Evolutionary conservation across 768 basidiomycete species (phyloP), one percentile per base, ranked within the genome.

Genomic region (Hirschioporus abietinus): DNA sequence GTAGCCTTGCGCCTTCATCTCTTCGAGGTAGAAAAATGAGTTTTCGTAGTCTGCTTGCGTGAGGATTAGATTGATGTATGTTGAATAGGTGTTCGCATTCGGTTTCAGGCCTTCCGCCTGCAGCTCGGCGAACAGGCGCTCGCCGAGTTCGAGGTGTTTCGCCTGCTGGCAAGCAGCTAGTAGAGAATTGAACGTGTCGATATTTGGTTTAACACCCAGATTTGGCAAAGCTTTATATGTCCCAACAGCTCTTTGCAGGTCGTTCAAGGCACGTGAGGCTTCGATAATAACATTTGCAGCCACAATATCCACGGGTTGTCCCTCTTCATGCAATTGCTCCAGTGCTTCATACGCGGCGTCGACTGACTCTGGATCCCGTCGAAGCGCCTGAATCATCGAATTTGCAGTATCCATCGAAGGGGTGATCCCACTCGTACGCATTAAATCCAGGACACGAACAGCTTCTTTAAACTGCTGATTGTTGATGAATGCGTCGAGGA

Each of bases 11-110:
- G 80, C 76, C 75, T 95, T 95, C 90, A 93, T 92, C 79, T 92
- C 90, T 74, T 95, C 93, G 35, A 96, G 82, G 76, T 92, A 94
- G 73, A 87, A 88, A 78, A 95, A 95, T 0, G 93, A 92, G 68
- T 93, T 92, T 72, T 95, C 93, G 75, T 93, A 96, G 1, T 78
- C 80, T 8, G 83, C 75, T 71, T 91, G 89, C 0, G 87, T 86
- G 17, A 95, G 81, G 72, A 87, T 90, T 3, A 95, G 82, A 12
- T 78, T 69, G 68, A 95, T 84, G 77, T 94, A 82, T 35, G 81
- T 80, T 71, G 88, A 84, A 75, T 88, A 93, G 1, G 88, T 92
- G 30, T 78, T 76, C 52, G 77, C 74, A 72, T 93, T 81, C 20
- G 88, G 86, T 65, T 78, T 78, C 67, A 92, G 71, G 35, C 78